phyloP scores from a whole-genome alignment of 352 stramenopile genomes.

The Phytophthora sp. region DNA sequence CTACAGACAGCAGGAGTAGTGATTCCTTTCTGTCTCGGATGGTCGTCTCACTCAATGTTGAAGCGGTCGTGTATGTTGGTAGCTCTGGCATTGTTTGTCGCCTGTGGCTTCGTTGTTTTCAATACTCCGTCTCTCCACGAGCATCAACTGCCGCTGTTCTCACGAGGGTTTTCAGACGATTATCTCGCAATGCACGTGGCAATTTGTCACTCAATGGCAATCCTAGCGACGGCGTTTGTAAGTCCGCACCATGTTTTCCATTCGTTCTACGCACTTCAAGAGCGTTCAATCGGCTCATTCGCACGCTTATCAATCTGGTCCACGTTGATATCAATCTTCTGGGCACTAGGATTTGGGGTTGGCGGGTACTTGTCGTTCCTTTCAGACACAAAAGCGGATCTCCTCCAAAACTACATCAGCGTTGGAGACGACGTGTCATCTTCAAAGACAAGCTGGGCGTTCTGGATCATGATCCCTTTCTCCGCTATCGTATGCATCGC shows the following conservation, averaged over 20 bases:
- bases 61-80: conserved; percentile 31
- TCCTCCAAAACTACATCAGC: conserved; percentile 58
- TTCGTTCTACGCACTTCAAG: conserved; percentile 48
- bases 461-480: conserved; percentile 55
- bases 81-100: conserved; percentile 33
- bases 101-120: conserved; percentile 38
- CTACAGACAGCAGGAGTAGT: conserved; percentile 42
- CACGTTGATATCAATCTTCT: conserved; percentile 38
- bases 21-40: conserved; percentile 48
- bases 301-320: conserved; percentile 38
- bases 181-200: conserved; percentile 61
- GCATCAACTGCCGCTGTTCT: conserved; percentile 25
- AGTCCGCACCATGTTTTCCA: conserved; percentile 67
- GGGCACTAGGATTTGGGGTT: conserved; percentile 51
- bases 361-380: conserved; percentile 63
- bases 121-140: conserved; percentile 40
- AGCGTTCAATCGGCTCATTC: conserved; percentile 48
- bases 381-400: conserved; percentile 43
- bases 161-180: conserved; percentile 43
- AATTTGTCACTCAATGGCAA: conserved; percentile 53
- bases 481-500: conserved; percentile 47
- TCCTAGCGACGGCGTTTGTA: conserved; percentile 45
- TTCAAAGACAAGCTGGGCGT: conserved; percentile 42
- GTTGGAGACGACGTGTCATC: conserved; percentile 12
- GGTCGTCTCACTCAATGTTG: conserved; percentile 41